Evolutionary conservation across 1,284 basidiomycete genomes (phyloP).

Genomic region (Pseudozyma sp.): DNA sequence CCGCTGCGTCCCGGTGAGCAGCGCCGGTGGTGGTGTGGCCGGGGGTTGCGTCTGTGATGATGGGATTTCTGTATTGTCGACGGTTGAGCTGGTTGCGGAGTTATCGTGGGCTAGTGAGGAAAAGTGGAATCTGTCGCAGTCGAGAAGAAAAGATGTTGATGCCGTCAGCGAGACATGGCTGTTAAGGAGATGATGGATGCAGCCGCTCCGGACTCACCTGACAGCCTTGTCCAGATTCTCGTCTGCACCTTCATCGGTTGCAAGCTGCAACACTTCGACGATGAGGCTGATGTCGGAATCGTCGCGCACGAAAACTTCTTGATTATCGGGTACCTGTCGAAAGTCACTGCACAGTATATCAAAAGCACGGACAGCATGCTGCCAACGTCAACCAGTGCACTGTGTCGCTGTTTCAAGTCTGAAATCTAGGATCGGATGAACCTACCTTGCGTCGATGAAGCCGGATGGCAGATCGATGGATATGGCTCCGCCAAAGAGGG

Average conservation of each 20-base stretch:
- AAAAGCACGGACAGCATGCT: not conserved
- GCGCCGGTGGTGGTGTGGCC: constrained; percentile 44
- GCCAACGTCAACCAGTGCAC: not conserved
- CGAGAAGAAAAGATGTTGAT: not conserved
- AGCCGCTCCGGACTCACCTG: constrained; percentile 46
- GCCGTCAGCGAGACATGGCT: not conserved
- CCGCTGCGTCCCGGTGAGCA: constrained; percentile 56
- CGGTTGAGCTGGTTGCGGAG: constrained; percentile 74
- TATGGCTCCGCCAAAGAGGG: constrained; percentile 80
- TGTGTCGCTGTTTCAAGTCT: not conserved
- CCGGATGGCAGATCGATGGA: constrained; percentile 74
- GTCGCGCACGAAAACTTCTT: constrained; percentile 89
- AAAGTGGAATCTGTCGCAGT: constrained; percentile 82
- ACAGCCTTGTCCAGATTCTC: constrained; percentile 70
- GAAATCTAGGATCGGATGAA: not conserved
- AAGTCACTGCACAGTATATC: constrained; percentile 75
- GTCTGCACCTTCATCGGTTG: constrained; percentile 74
- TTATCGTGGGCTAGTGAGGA: constrained; percentile 92
- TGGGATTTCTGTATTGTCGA: constrained; percentile 70
- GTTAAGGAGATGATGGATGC: too few species aligned
- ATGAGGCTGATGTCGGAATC: constrained; percentile 81
- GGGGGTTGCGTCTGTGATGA: constrained; percentile 10
- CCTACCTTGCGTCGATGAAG: constrained; percentile 88
- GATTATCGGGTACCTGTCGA: constrained; percentile 94
- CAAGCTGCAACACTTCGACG: constrained; percentile 84